Base-by-base conservation (phyloP, 768 basidiomycete species). In the Rhizopogon vulgaris region DNA sequence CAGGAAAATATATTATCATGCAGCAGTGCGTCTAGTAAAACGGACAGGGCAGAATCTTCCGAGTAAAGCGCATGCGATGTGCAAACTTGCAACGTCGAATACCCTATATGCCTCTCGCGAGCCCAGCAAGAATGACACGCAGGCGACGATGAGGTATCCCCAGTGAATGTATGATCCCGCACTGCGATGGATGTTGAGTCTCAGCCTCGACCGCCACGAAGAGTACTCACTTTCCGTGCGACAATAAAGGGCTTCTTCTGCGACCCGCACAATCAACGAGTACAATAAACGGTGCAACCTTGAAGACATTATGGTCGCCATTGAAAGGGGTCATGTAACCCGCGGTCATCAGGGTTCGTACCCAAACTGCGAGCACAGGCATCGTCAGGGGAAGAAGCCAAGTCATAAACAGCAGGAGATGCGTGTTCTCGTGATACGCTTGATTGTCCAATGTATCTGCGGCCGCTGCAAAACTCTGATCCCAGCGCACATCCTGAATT, bases 281-380 rank as follows among this genome's bases (percentile, higher is more conserved):
- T 30, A 84, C 59, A 11, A 89, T 67, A 63, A 82, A 84, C 6
- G 86, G 87, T 1, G 76, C 76, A 24, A 83, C 79, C 42, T 79
- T 79, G 40, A 85, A 58, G 55, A 86, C 78, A 61, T 80, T 78
- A 61, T 93, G 90, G 63, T 94, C 92, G 0, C 87, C 84, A 39
- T 84, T 78, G 65, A 93, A 94, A 2, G 88, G 88, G 5, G 84
- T 84, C 7, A 79, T 84, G 54, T 82, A 78, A 1, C 89, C 88
- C 9, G 90, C 87, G 0, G 88, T 88, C 36, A 80, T 76, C 10
- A 95, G 71, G 37, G 93, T 94, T 46, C 92, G 80, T 2, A 85
- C 86, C 94, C 94, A 97, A 2, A 95, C 92, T 1, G 80, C 85
- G 24, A 97, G 72, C 6, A 87, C 84, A 0, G 90, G 85, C 2